Conservation (phyloP, 768 basidiomycete species). For the Lentinula lateritia region DNA sequence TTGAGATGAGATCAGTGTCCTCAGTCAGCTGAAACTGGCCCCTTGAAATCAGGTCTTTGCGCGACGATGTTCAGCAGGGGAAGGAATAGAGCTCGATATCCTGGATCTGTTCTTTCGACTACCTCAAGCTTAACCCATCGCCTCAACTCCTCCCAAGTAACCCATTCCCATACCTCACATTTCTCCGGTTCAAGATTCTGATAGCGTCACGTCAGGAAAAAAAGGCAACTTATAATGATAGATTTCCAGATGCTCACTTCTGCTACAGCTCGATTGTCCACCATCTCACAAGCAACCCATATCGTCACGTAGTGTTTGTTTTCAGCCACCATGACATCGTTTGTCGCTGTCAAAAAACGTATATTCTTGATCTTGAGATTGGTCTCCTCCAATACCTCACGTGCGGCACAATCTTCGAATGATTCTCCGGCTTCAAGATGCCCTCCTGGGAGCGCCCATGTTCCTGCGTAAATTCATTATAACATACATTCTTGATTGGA, state of each 20-base stretch:
- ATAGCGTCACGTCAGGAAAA: neutral
- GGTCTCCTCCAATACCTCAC: constrained; percentile 2
- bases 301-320: constrained; percentile 3
- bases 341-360: neutral
- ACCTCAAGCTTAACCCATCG: neutral
- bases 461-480: neutral
- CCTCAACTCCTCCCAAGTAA: neutral
- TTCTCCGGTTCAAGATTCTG: neutral
- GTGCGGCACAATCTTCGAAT: constrained; percentile 1
- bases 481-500: neutral
- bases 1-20: neutral
- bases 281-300: neutral
- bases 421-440: constrained; percentile 2
- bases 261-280: neutral
- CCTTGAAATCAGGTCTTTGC: neutral
- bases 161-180: constrained; percentile 3
- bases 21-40: neutral
- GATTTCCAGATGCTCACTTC: neutral
- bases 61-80: neutral
- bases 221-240: neutral
- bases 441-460: constrained; percentile 4
- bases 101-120: neutral
- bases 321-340: neutral
- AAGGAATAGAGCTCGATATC: neutral
- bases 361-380: neutral